Evolutionary conservation across 2,329 filamentous ascomycete species (phyloP).

Genomic region (Fonsecaea erecta): DNA sequence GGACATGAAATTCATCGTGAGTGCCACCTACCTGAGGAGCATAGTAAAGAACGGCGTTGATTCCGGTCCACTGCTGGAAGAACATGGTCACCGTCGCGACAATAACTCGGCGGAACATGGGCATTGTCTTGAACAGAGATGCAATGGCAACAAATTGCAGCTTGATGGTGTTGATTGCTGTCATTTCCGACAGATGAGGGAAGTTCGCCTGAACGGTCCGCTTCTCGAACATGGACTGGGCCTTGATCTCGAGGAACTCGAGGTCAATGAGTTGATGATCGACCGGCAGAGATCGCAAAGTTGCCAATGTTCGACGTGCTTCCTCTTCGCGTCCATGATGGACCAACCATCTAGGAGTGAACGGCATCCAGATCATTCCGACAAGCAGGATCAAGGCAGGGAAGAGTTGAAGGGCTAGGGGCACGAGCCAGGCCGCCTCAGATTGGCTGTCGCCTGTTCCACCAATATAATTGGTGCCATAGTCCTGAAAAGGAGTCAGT

Average conservation of each 20-base stretch:
- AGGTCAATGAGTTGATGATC: conserved; percentile 31
- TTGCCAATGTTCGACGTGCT: conserved; percentile 67
- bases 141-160: conserved; percentile 59
- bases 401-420: conserved; percentile 60
- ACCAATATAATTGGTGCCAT: conserved; percentile 65
- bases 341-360: conserved; percentile 63
- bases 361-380: conserved; percentile 55
- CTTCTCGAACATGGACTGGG: conserved; percentile 78
- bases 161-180: conserved; percentile 67
- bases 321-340: conserved; percentile 75
- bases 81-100: conserved; percentile 48
- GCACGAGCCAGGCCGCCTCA: conserved; percentile 74
- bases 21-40: conserved; percentile 38
- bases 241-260: conserved; percentile 83
- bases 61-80: conserved; percentile 56
- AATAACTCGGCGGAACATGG: conserved; percentile 52
- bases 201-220: conserved; percentile 69
- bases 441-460: conserved; percentile 63
- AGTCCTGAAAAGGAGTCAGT: conserved; percentile 40
- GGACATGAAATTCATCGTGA: background rate
- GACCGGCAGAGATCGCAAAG: conserved; percentile 58
- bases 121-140: conserved; percentile 45
- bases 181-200: conserved; percentile 65
- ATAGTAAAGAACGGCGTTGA: conserved; percentile 52
- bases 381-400: conserved; percentile 46